Conservation (phyloP, 805 yeast species). For the Pichia pseudocactophila region DNA sequence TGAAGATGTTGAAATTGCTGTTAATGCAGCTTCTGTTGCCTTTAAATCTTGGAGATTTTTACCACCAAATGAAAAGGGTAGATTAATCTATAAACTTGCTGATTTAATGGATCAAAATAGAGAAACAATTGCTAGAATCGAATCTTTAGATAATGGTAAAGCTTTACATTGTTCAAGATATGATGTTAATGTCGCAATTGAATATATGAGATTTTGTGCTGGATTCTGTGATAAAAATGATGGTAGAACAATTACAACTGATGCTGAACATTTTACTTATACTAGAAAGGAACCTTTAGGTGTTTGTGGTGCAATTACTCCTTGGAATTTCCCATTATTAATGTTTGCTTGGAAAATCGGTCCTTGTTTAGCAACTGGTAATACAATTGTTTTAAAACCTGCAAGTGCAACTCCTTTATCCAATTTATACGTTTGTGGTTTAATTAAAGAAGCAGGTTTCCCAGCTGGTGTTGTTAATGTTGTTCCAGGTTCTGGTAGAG, state of each 20-base stretch:
- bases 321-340: constrained; percentile 81
- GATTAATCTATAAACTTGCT: constrained; percentile 49
- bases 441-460: constrained; percentile 58
- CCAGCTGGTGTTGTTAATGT: constrained; percentile 65
- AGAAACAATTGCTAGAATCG: constrained; percentile 59
- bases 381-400: constrained; percentile 70
- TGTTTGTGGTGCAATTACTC: constrained; percentile 69
- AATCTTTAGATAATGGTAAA: constrained; percentile 72
- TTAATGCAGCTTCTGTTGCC: constrained; percentile 56
- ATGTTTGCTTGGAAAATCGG: constrained; percentile 70
- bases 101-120: constrained; percentile 56
- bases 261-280: constrained; percentile 52
- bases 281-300: constrained; percentile 72
- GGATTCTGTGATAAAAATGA: constrained; percentile 63
- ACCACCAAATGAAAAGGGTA: constrained; percentile 50
- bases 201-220: constrained; percentile 62
- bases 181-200: constrained; percentile 56
- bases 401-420: constrained; percentile 69
- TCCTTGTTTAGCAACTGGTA: constrained; percentile 78
- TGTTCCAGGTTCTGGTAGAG: constrained; percentile 37
- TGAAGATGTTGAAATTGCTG: constrained; percentile 64
- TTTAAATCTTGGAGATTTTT: constrained; percentile 51
- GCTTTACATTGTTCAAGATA: constrained; percentile 56
- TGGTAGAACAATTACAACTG: constrained; percentile 59
- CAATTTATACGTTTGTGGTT: constrained; percentile 56